Percentiles rank a stretch among this genome's conserved stretches.
Evolutionary conservation across 805 yeast genomes (phyloP).

Genomic region (Candida glaebosa): DNA sequence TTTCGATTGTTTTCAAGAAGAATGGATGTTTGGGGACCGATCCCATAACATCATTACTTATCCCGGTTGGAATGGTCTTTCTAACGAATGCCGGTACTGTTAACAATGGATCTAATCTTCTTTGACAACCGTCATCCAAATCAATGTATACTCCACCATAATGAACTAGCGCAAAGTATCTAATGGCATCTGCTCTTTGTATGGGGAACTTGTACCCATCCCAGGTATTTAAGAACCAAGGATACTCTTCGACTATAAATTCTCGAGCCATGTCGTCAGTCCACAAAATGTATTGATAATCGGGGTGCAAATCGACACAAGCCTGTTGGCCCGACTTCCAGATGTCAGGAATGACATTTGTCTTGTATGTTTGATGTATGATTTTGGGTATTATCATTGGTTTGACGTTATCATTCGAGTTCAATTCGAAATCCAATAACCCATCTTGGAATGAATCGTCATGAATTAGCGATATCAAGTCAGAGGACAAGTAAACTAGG

Average conservation of each 20-base stretch:
- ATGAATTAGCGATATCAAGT: conserved; percentile 67
- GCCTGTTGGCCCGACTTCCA: conserved; percentile 79
- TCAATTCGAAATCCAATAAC: conserved; percentile 57
- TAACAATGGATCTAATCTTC: conserved; percentile 75
- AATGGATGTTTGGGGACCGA: conserved; percentile 84
- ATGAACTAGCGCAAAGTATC: conserved; percentile 79
- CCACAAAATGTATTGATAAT: conserved; percentile 85
- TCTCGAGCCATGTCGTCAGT: conserved; percentile 80
- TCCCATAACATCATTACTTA: conserved; percentile 92
- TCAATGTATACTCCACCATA: conserved; percentile 91
- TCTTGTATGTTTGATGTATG: conserved; percentile 91
- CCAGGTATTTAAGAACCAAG: conserved; percentile 83
- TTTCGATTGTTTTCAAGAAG: conserved; percentile 65
- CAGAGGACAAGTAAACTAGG: conserved; percentile 62
- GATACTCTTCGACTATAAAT: conserved; percentile 73
- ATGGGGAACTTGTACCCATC: conserved; percentile 77
- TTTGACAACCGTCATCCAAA: conserved; percentile 82
- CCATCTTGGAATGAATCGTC: conserved; percentile 70
- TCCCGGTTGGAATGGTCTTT: conserved; percentile 85
- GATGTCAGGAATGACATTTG: conserved; percentile 68
- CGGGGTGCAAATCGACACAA: conserved; percentile 79
- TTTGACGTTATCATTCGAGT: conserved; percentile 46
- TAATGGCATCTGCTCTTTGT: conserved; percentile 85
- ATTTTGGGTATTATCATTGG: conserved; percentile 77
- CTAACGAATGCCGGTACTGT: conserved; percentile 83